Evolutionary conservation across 768 basidiomycete species (phyloP), one percentile per base, ranked within the genome.

Genomic region (Russula dissimulans): DNA sequence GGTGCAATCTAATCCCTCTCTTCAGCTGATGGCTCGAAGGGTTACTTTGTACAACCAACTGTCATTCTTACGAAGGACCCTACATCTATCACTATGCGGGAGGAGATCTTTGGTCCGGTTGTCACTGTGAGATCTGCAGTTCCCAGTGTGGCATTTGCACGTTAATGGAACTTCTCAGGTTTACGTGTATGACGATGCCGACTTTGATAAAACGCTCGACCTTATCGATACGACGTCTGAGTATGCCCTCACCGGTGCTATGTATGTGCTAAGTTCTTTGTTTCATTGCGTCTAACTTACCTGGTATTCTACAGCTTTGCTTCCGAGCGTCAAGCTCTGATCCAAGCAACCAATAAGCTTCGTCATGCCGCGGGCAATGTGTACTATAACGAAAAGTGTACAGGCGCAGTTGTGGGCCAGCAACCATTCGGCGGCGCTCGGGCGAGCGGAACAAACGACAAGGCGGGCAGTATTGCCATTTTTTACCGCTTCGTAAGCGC

Each of bases 361-460:
- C 87, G 93, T 57, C 88, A 95, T 74, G 79, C 94, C 1, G 91
- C 97, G 3, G 97, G 97, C 3, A 99, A 97, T 72, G 85, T 95
- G 57, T 99, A 99, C 77, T 92, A 94, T 76, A 97, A 97, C 73
- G 95, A 97, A 67, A 95, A 95, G 73, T 98, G 93, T 74, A 99
- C 95, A 1, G 93, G 93, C 36, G 94, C 93, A n/a, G 90, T 91
- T 51, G 93, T 98, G 39, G 95, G 94, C 9, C 95, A 97, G 72
- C 95, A 99, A 74, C 95, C 97, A 11, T 99, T 99, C 70, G 97
- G 97, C 50, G 97, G 97, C 34, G 91, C 85, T 2, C 84, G 95
- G 41, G 89, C 81, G 36, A 91, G 89, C 69, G 95, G 97, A 32
- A 99, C 95, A 63, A 98, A 98, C 77, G 97, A 98, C 74, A 99